Conservation (phyloP, 768 basidiomycete species). For the Boletellus emodensis region DNA sequence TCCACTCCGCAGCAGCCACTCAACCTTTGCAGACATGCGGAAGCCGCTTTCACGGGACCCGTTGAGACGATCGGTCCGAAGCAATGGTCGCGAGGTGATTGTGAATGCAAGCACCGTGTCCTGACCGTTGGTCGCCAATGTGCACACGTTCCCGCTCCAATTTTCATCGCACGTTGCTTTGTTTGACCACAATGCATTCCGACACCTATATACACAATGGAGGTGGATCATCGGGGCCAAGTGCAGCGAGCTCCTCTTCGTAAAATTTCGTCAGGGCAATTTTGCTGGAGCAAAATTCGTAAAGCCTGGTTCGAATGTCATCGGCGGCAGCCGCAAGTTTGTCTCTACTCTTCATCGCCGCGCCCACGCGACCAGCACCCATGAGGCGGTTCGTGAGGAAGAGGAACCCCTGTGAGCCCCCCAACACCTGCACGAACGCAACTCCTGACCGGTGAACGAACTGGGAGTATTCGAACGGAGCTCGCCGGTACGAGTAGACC, state of each 20-base stretch:
- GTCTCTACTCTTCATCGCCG: conserved; percentile 51
- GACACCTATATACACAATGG: conserved; percentile 41
- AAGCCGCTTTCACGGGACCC: conserved; percentile 67
- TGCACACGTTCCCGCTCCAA: conserved; percentile 2
- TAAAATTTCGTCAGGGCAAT: conserved; percentile 61
- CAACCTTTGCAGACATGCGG: conserved; percentile 51
- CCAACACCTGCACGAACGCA: conserved; percentile 86
- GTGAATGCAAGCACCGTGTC: conserved; percentile 43
- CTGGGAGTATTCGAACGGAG: conserved; percentile 77
- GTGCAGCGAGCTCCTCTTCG: conserved; percentile 57
- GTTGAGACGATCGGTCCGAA: conserved; percentile 58
- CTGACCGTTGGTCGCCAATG: conserved; percentile 17
- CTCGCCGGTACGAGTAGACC: conserved; percentile 83
- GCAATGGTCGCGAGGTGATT: conserved; percentile 70
- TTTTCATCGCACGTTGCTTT: conserved; percentile 8
- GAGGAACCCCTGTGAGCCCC: conserved; percentile 73
- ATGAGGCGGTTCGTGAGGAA: conserved; percentile 89
- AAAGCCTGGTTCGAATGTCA: conserved; percentile 54
- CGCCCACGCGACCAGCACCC: conserved; percentile 62
- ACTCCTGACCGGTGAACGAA: conserved; percentile 89
- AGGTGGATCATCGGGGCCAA: conserved; percentile 41
- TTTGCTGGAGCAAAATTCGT: conserved; percentile 62
- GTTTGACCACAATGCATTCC: conserved; percentile 8
- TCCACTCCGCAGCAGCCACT: not conserved
- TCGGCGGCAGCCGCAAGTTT: conserved; percentile 58